Evolutionary conservation across 148 eudicot species (phyloP).

Genomic region (Cornus kousa): DNA sequence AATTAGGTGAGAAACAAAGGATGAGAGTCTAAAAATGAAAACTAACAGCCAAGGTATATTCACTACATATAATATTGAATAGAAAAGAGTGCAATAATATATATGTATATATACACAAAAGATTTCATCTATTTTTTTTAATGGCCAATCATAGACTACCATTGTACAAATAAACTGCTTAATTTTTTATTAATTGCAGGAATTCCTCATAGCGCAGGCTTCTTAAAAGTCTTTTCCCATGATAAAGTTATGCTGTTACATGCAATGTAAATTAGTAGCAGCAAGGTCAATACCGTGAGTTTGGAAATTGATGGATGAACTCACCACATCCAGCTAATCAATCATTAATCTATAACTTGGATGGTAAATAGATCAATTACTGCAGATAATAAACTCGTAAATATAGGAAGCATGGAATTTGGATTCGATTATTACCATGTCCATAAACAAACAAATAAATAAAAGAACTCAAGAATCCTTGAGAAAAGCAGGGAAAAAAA

Average conservation of each 20-base stretch:
- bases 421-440: no score
- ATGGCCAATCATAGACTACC: background rate
- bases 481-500: no score
- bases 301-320: background rate
- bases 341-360: background rate
- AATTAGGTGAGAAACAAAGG: slow-evolving; percentile 1
- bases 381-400: background rate
- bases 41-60: background rate
- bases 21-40: background rate
- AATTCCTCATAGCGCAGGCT: background rate
- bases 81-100: background rate
- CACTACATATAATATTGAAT: background rate
- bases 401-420: background rate
- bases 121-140: no score
- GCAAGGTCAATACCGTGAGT: background rate
- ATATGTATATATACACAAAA: no score
- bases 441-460: no score
- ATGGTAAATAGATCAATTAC: background rate
- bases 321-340: background rate
- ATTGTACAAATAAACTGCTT: background rate
- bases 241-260: background rate
- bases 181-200: background rate
- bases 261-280: background rate
- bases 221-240: no score
- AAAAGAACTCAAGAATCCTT: no score